phyloP scores from a whole-genome alignment of 108 stramenopile species.

The Mediolabrus comicus region DNA sequence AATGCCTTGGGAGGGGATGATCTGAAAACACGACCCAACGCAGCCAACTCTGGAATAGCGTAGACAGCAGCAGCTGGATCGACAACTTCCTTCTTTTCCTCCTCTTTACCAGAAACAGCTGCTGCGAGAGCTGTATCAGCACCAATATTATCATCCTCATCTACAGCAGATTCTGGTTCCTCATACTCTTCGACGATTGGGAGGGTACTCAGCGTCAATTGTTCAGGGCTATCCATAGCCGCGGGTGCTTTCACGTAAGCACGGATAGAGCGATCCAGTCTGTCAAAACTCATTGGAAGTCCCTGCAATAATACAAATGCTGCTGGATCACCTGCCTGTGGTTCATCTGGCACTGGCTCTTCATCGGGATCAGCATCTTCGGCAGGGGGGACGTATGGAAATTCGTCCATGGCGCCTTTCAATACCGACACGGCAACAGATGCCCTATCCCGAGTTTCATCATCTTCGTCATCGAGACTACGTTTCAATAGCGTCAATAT shows the following conservation, averaged over 20 bases:
- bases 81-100: conserved; percentile 49
- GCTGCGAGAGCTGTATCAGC: conserved; percentile 35
- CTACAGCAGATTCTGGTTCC: conserved; percentile 21
- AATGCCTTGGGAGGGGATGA: conserved; percentile 50
- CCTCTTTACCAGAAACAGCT: conserved; percentile 37
- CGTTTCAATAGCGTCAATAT: conserved; percentile 75
- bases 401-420: conserved; percentile 42
- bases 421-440: conserved; percentile 66
- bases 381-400: conserved; percentile 26
- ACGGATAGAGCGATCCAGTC: conserved; percentile 68
- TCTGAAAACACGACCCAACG: conserved; percentile 69
- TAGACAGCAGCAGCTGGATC: conserved; percentile 65
- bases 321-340: conserved; percentile 35
- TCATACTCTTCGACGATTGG: conserved; percentile 69
- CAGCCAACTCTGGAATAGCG: conserved; percentile 73
- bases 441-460: conserved; percentile 89
- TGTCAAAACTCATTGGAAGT: conserved; percentile 80
- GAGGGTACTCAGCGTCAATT: conserved; percentile 64
- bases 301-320: conserved; percentile 59
- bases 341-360: conserved; percentile 38
- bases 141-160: conserved; percentile 29
- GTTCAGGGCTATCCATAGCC: conserved; percentile 49
- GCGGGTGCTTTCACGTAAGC: conserved; percentile 56
- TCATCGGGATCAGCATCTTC: conserved; percentile 41
- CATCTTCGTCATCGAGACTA: conserved; percentile 82